Evolutionary conservation across 2,329 filamentous ascomycete species (phyloP).

Genomic region (Fusarium albosuccineum): DNA sequence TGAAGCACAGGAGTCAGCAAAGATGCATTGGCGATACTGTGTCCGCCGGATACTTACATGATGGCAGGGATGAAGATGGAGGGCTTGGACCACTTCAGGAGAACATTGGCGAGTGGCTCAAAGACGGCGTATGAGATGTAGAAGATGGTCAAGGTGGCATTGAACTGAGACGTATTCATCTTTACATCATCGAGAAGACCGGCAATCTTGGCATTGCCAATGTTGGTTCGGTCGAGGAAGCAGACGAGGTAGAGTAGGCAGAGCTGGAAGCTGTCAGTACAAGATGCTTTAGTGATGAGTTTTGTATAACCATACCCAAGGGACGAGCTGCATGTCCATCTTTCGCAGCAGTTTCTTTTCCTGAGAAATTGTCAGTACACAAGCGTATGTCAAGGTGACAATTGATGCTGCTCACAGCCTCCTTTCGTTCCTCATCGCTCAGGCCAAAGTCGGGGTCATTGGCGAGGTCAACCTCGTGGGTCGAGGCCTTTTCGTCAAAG

Average conservation of each 20-base stretch:
- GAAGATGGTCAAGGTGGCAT: slow-evolving; percentile 83
- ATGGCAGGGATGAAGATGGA: slow-evolving; percentile 85
- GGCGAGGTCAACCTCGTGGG: slow-evolving; percentile 46
- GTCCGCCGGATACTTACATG: slow-evolving; percentile 67
- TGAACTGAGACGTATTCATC: slow-evolving; percentile 76
- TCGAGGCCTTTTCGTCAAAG: slow-evolving; percentile 48
- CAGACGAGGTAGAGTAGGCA: slow-evolving; percentile 80
- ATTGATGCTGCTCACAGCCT: slow-evolving; percentile 63
- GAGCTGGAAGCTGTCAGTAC: slow-evolving; percentile 56
- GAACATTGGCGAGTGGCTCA: slow-evolving; percentile 81
- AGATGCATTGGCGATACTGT: not conserved
- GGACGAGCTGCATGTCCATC: slow-evolving; percentile 71
- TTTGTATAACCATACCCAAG: slow-evolving; percentile 59
- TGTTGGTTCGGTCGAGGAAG: slow-evolving; percentile 83
- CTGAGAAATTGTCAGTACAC: slow-evolving; percentile 53
- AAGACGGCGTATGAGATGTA: slow-evolving; percentile 88
- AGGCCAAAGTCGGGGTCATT: slow-evolving; percentile 70
- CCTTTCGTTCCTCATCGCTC: slow-evolving; percentile 71
- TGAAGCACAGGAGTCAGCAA: slow-evolving; percentile 48
- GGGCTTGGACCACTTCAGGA: slow-evolving; percentile 82
- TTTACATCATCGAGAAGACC: slow-evolving; percentile 67
- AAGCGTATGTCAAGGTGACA: not conserved
- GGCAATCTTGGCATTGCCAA: slow-evolving; percentile 76
- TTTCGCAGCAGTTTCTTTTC: slow-evolving; percentile 73
- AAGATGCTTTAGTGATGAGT: not conserved